Conservation (phyloP, 1,284 basidiomycete species). For the Ustilago cynodontis region DNA sequence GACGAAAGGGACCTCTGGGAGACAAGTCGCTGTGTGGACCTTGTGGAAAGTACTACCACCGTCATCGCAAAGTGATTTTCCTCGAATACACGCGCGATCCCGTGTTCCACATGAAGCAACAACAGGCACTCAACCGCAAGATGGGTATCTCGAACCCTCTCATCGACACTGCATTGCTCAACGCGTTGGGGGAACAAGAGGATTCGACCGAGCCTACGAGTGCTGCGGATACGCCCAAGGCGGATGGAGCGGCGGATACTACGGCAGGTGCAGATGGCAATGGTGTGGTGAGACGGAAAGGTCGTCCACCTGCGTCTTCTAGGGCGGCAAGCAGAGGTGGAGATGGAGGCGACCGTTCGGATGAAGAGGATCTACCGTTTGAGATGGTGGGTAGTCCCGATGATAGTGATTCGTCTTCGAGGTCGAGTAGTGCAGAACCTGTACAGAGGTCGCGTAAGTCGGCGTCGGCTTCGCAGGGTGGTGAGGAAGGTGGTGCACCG, state of each 20-base stretch:
- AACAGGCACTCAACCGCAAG: constrained; percentile 46
- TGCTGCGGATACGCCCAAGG: constrained; percentile 52
- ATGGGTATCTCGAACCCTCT: constrained; percentile 44
- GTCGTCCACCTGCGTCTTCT: constrained; percentile 28
- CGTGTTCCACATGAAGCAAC: constrained; percentile 56
- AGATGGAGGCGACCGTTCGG: constrained; percentile 27
- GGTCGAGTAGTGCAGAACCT: constrained; percentile 48
- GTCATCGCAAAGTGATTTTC: constrained; percentile 60
- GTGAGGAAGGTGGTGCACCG: not conserved
- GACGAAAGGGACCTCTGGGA: constrained; percentile 83
- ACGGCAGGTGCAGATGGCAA: constrained; percentile 12
- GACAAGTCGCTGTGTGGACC: constrained; percentile 90
- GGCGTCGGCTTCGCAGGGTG: constrained; percentile 68
- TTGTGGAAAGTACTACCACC: constrained; percentile 79
- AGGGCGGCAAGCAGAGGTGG: constrained; percentile 19
- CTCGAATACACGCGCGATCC: constrained; percentile 65
- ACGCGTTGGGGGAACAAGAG: constrained; percentile 41
- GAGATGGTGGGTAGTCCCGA: constrained; percentile 64
- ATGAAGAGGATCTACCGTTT: constrained; percentile 60
- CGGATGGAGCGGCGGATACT: constrained; percentile 20
- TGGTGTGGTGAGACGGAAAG: constrained; percentile 20
- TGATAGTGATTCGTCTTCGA: constrained; percentile 52
- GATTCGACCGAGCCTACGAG: constrained; percentile 49
- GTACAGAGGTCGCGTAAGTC: constrained; percentile 38
- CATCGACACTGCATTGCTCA: constrained; percentile 46